These are phyloP conservation scores for Ilyonectria robusta DNA, from an alignment of 2,329 filamentous ascomycete genomes.

Conservation along the genomic window DNA sequence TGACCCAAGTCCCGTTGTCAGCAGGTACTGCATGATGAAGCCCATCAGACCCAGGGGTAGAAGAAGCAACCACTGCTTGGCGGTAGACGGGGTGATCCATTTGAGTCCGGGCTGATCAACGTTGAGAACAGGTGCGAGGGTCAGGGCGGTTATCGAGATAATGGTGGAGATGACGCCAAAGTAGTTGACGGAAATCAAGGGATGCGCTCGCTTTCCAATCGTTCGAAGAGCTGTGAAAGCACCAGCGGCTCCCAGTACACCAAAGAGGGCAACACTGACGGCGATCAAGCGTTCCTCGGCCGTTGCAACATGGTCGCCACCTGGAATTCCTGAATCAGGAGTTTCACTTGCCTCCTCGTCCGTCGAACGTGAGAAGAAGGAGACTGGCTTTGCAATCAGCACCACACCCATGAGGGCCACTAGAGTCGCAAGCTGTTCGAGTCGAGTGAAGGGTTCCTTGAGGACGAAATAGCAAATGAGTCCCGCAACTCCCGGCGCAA, in stretches of 20 bases:
- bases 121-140: conserved; percentile 61
- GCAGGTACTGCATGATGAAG: conserved; percentile 88
- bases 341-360: conserved; percentile 38
- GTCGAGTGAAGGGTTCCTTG: conserved; percentile 82
- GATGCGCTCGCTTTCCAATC: conserved; percentile 85
- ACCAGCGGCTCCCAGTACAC: conserved; percentile 81
- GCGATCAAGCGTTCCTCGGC: conserved; percentile 77
- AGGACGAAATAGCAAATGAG: conserved; percentile 83
- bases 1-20: conserved; percentile 81
- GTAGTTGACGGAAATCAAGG: conserved; percentile 89
- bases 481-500: conserved; percentile 83
- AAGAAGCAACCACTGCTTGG: conserved; percentile 76
- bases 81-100: conserved; percentile 58
- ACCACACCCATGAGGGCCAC: conserved; percentile 85
- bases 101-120: conserved; percentile 62
- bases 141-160: conserved; percentile 74
- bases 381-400: conserved; percentile 82
- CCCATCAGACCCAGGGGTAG: conserved; percentile 79
- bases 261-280: conserved; percentile 79
- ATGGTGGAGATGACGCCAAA: conserved; percentile 80
- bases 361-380: conserved; percentile 61
- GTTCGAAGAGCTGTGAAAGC: conserved; percentile 83
- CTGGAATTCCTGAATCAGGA: conserved; percentile 43
- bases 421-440: conserved; percentile 82
- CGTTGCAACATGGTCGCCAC: conserved; percentile 60